Evolutionary conservation across 2,329 filamentous ascomycete species (phyloP), one percentile per base, ranked within the genome.

Genomic region (Penicillium sp.): DNA sequence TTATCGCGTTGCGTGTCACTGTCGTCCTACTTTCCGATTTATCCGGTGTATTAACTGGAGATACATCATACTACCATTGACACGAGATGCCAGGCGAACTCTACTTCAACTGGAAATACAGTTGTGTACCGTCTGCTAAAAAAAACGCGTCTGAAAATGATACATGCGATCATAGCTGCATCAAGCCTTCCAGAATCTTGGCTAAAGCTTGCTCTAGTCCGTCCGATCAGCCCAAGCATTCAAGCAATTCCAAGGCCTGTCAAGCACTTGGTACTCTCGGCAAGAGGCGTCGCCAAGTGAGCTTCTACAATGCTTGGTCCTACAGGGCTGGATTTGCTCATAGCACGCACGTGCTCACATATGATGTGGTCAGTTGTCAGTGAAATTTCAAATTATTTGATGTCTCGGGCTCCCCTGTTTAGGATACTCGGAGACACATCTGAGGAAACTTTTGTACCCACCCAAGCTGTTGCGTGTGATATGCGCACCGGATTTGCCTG

Each of bases 261-360:
- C 46, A 55, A 55, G 33, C 46, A 38, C 33, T 31, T 11, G 25
- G 25, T 16, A 30, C 33, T 19, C 37, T 4, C n/a, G 42, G 35
- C 19, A 7, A 52, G 25, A 41, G 53, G 49, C 53, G 53, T 52
- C 41, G 53, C 53, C 53, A 55, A 52, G 48, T 52, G 36, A 42
- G 53, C 53, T 53, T 56, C 49, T 36, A 11, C 30, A 53, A 53
- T 31, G 49, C 42, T 53, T 56, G 30, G 43, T 56, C 14, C 26
- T 37, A 19, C 16, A n/a, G 7, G 31, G 19, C 19, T 28, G 8
- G 16, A 31, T 22, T 16, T 19, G 19, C 14, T 31, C 1, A 19
- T 44, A n/a, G 4, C 4, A 25, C 30, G 53, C 53, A 55, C 53
- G 53, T 55, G 53, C 53, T 55, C 53, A 8, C 4, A 14, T 51